Percentiles rank a stretch among this genome's conserved stretches.
Evolutionary conservation across 2,329 filamentous ascomycete genomes (phyloP).

Genomic region (Thelonectria discophora): DNA sequence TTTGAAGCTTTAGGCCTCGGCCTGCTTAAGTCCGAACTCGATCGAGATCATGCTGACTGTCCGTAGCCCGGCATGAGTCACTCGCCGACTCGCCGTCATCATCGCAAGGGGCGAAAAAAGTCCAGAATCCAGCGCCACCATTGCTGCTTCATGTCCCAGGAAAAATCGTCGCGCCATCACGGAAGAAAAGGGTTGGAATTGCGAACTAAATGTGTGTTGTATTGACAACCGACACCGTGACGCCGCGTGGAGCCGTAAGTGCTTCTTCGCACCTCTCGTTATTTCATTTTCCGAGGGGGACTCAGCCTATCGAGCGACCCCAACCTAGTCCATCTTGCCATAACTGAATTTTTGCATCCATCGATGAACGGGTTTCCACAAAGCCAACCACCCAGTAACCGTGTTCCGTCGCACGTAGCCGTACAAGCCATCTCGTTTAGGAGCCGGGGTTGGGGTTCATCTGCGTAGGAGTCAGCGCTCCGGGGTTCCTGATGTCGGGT

Average conservation of each 20-base stretch:
- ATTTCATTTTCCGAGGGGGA: conserved; percentile 37
- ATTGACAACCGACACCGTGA: conserved; percentile 55
- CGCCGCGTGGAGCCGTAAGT: conserved; percentile 50
- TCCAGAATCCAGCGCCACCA: conserved; percentile 2
- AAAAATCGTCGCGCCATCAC: background rate
- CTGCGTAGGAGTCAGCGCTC: conserved; percentile 54
- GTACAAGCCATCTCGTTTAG: conserved; percentile 54
- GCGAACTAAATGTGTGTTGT: conserved; percentile 49
- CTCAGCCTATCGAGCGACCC: conserved; percentile 50
- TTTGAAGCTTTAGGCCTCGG: conserved; percentile 3
- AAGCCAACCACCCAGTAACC: conserved; percentile 45
- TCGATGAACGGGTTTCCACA: conserved; percentile 44
- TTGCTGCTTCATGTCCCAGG: background rate
- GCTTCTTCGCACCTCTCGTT: conserved; percentile 49
- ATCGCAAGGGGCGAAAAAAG: conserved; percentile 2
- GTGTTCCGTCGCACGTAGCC: conserved; percentile 35
- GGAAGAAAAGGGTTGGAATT: conserved; percentile 19
- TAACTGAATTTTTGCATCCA: conserved; percentile 44
- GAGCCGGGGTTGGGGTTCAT: conserved; percentile 89
- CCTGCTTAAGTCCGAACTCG: conserved; percentile 10
- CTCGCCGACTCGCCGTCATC: conserved; percentile 23
- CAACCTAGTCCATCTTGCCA: conserved; percentile 49
- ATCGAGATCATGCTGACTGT: background rate
- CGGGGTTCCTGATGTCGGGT: background rate
- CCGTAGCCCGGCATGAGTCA: conserved; percentile 35